Evolutionary conservation across 805 yeast genomes (phyloP), one percentile per base, ranked within the genome.

Genomic region (Candida pseudofarinosa): DNA sequence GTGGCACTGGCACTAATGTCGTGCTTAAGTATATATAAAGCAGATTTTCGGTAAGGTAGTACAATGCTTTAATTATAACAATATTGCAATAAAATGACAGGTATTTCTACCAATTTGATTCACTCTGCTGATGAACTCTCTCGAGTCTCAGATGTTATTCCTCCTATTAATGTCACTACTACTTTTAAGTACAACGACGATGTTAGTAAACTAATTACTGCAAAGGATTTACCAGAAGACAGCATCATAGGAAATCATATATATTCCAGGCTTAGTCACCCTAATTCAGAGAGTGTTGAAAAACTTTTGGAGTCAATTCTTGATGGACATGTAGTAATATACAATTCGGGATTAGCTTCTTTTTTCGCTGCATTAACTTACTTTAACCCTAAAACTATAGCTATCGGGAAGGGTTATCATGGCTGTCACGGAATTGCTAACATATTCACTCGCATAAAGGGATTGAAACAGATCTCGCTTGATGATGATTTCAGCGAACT

Each of bases 151-250:
- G 90, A 85, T 53, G 83, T 84, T 33, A 81, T 83, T 1, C 82
- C 91, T 4, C 95, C 97, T 18, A 82, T 90, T 45, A 86, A 85
- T 48, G 83, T 87, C 3, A 63, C 93, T 2, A 85, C 97, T 1
- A 90, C 96, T 1, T 89, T 69, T 61, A 72, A 78, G 42, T 90
- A 89, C 62, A 63, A 76, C 20, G 59, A 70, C 2, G 76, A 85
- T 47, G 88, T 90, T 1, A 68, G 58, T 0, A 66, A 80, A 18
- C 68, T 86, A 36, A 55, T 67, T 12, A 72, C 80, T 5, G 74
- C 76, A 3, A 48, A 46, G 3, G 65, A 62, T 33, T 28, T 47
- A 14, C 46, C 43, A 8, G 44, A 45, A 15, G 47, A 43, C 17
- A 43, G 30, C 41, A 43, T 33, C 38, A 43, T 16, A 35, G 47